These are phyloP conservation scores for Solanum pennellii DNA, from an alignment of 257 asterid genomes.

Conservation along the genomic window DNA sequence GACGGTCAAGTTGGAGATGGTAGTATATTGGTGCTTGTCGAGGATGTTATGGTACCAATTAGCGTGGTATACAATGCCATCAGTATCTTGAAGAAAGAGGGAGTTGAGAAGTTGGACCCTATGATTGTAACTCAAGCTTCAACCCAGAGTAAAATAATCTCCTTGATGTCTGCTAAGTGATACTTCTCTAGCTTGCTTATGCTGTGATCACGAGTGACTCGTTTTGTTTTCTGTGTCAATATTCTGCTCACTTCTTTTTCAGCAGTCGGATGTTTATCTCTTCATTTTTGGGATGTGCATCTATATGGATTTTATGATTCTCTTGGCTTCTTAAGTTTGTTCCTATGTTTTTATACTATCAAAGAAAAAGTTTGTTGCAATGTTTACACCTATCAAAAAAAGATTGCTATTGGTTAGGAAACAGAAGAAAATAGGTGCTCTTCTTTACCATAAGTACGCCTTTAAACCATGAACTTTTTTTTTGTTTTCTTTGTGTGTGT, in stretches of 20 bases:
- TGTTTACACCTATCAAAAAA: neutral
- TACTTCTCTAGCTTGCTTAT: neutral
- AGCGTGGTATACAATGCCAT: constrained; percentile 39
- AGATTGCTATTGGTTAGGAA: neutral
- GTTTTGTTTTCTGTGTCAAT: neutral
- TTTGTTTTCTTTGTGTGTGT: neutral
- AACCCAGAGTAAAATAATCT: constrained; percentile 33
- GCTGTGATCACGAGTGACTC: neutral
- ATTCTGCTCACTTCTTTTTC: neutral
- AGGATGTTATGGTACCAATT: constrained; percentile 35
- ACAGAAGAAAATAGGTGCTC: neutral
- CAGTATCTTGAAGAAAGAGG: constrained; percentile 42
- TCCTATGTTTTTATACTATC: neutral
- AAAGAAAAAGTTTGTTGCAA: neutral
- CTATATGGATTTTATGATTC: neutral
- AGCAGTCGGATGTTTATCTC: neutral
- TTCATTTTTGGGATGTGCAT: neutral
- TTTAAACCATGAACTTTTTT: neutral
- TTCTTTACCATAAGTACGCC: neutral
- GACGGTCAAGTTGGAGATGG: constrained; percentile 30
- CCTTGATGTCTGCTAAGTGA: neutral
- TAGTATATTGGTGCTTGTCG: constrained; percentile 49
- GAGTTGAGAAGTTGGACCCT: constrained; percentile 40
- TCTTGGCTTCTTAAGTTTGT: neutral
- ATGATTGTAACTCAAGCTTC: constrained; percentile 60